These are phyloP conservation scores for Leccinellum rugosiceps DNA, from an alignment of 768 basidiomycete species.

Conservation along the genomic window DNA sequence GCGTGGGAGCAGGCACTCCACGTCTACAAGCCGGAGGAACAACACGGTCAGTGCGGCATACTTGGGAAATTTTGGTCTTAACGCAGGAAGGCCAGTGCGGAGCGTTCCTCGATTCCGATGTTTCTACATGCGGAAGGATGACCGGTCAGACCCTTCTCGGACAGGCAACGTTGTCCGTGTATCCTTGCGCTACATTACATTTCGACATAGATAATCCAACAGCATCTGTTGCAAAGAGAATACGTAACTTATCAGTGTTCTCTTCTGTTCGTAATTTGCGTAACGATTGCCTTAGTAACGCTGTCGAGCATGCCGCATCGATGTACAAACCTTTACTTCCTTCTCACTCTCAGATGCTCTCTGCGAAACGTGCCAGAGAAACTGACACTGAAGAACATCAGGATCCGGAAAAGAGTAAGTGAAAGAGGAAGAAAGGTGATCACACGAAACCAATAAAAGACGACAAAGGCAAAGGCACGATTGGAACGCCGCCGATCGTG, in stretches of 20 bases:
- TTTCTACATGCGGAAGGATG: constrained; percentile 24
- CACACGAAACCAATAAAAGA: no score
- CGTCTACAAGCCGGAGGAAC: constrained; percentile 48
- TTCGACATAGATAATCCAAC: constrained; percentile 5
- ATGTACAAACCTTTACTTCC: no score
- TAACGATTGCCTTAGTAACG: constrained; percentile 1
- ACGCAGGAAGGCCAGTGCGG: constrained; percentile 25
- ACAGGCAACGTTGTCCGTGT: constrained; percentile 1
- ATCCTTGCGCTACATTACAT: constrained; percentile 10
- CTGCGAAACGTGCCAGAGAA: no score
- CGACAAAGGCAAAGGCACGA: no score
- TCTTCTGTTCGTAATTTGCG: constrained; percentile 10
- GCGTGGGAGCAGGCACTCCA: constrained; percentile 80
- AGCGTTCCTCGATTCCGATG: constrained; percentile 21
- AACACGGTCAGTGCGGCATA: constrained; percentile 40
- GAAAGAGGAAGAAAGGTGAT: no score
- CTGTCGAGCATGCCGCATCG: no score
- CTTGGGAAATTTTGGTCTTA: constrained; percentile 28
- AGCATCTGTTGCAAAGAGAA: constrained; percentile 9
- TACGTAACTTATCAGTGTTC: constrained; percentile 6
- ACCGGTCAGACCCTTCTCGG: constrained; percentile 7
- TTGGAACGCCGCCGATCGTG: no score
- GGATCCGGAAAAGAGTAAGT: no score
- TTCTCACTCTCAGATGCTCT: no score
- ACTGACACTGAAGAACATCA: no score